Conservation (phyloP, 768 basidiomycete species). For the Lentinula lateritia region DNA sequence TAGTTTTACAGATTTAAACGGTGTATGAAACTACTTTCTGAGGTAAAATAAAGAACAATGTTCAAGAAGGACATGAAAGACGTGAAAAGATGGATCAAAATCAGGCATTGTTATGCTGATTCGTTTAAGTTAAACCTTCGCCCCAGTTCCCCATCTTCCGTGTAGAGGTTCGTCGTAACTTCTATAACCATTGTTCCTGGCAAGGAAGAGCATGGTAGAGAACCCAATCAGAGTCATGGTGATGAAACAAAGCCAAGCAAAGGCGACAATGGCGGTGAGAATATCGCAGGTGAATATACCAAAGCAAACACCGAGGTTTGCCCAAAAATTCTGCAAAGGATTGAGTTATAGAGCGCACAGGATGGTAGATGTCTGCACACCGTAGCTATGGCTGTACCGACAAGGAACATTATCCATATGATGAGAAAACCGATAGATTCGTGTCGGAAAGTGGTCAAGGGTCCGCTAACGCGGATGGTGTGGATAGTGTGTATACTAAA, state of each 20-base stretch:
- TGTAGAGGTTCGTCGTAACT: neutral
- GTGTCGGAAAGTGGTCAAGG: neutral
- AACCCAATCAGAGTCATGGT: neutral
- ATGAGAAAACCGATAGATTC: constrained; percentile 36
- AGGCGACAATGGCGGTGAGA: neutral
- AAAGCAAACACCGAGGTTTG: neutral
- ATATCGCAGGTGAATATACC: neutral
- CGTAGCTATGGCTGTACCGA: constrained; percentile 40
- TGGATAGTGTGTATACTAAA: constrained; percentile 21
- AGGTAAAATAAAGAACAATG: too few relatives aligned
- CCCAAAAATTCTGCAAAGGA: neutral
- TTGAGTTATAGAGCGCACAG: neutral
- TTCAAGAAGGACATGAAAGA: too few relatives aligned
- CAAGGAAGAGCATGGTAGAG: neutral
- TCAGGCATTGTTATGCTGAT: neutral
- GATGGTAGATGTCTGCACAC: neutral
- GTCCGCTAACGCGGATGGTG: constrained; percentile 12
- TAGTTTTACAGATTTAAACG: too few relatives aligned
- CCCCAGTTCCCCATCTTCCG: constrained; percentile 1
- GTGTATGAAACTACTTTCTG: too few relatives aligned
- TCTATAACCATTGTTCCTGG: neutral
- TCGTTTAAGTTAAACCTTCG: neutral
- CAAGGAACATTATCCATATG: constrained; percentile 42
- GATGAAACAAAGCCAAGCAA: neutral
- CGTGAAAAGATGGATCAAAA: too few relatives aligned